A percentile compares a stretch with the other conserved stretches of the same genome.
These are phyloP conservation scores for Acanthamoeba castellanii DNA, from an alignment of 208 protist genomes.

Conservation along the genomic window DNA sequence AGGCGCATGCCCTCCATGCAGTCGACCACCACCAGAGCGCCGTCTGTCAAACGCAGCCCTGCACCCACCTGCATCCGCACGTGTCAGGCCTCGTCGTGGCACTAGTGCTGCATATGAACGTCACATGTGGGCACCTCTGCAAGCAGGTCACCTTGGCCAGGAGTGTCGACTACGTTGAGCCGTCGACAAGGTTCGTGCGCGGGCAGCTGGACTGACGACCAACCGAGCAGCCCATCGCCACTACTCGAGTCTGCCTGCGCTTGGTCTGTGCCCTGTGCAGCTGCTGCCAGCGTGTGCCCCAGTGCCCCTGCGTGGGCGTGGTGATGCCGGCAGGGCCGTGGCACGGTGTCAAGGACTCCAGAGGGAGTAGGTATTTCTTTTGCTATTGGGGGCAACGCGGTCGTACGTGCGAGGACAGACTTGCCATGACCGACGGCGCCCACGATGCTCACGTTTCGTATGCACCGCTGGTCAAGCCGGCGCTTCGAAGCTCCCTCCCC, in stretches of 20 bases:
- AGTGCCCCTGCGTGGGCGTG: too few relatives aligned
- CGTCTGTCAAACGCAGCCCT: conserved; percentile 99
- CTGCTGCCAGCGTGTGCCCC: too few relatives aligned
- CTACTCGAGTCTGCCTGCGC: too few relatives aligned
- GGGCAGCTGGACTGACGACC: conserved; percentile 95
- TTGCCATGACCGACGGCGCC: conserved; percentile 96
- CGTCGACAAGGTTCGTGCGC: conserved; percentile 88
- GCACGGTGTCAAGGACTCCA: not conserved
- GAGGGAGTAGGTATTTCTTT: not conserved
- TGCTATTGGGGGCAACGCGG: not conserved
- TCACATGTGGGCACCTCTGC: conserved; percentile 93
- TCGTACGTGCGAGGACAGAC: conserved; percentile 95
- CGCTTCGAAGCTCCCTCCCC: too few relatives aligned
- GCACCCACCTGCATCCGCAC: conserved; percentile 80
- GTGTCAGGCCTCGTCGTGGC: too few relatives aligned
- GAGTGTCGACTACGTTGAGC: conserved; percentile 99
- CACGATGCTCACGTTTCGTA: conserved; percentile 95
- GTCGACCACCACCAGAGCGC: conserved; percentile 99
- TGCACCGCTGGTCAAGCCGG: conserved; percentile 85
- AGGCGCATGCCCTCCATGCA: conserved; percentile 99
- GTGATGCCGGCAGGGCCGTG: too few relatives aligned
- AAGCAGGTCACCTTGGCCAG: conserved; percentile 99
- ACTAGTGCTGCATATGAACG: conserved; percentile 84
- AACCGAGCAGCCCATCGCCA: conserved; percentile 98
- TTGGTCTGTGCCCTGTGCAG: too few relatives aligned